Evolutionary conservation across 2,329 filamentous ascomycete genomes (phyloP), one percentile per base, ranked within the genome.

Genomic region (Herpotrichia juniperi): DNA sequence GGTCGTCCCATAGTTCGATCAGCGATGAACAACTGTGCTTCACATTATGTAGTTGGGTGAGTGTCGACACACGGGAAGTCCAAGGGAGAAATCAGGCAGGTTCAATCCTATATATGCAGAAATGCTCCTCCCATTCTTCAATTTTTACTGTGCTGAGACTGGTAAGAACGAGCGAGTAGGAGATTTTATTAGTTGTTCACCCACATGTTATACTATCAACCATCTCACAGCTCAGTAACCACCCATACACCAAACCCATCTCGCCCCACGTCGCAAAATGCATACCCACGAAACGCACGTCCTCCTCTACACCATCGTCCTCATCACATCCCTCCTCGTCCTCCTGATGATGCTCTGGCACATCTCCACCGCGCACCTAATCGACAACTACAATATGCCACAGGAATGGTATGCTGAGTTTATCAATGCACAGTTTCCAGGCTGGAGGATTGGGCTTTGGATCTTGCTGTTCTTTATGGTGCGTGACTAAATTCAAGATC

Each of bases 281-380:
- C 14, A 7, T 7, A 39, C 40, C 35, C 49, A 58, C 26, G 50
- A 47, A 26, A 17, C 17, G 1, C 37, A 45, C 40, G 49, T 59
- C 24, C 26, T 54, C 10, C 49, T 56, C 17, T 44, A 54, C 25
- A 57, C 32, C 2, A 25, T 59, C 14, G 42, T 30, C 4, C 16
- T 61, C 37, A 54, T 64, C 35, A 16, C 50, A n/a, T 39, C 58
- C 1, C 48, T 62, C 14, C 55, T 59, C n/a, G 50, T 56, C 14
- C 47, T 58, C 2, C 57, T 61, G 25, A 53, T 60, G 28, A 57
- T 66, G 11, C 50, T 60, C 28, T 66, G 60, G 63, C 61, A 64
- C 39, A 54, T 59, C 35, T 58, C 54, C 4, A 59, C 53, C 32
- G 45, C 51, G 10, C 40, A 57, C 9, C 34, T 64, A 1, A 43